Evolutionary conservation across 495 filamentous ascomycete genomes (phyloP), one percentile per base, ranked within the genome.

Genomic region (Lasiosphaeria ovina): DNA sequence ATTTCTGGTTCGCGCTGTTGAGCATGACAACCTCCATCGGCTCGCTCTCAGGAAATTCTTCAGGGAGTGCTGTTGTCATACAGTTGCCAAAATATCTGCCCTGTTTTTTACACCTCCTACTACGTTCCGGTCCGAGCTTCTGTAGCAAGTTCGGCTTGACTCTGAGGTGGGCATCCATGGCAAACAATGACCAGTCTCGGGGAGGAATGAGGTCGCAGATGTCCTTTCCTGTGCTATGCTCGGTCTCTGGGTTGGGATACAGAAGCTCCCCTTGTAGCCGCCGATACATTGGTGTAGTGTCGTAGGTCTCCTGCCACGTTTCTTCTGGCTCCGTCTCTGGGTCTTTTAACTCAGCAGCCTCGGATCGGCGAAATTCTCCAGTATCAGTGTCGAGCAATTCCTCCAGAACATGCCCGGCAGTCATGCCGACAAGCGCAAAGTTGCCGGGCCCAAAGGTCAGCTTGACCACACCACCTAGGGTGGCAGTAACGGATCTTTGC

Each of bases 401-500:
- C 32, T 60, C 60, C 3, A 62, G 45, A 8, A 57, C 54, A 55
- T 66, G 64, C n/a, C 60, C 64, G 3, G 60, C 60, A 34, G 64
- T 66, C 56, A 66, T 66, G 9, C 60, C 64, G 11, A 60, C 56
- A 5, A 66, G 33, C 48, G 24, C 35, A 24, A 62, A 59, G 24
- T 60, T 57, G 9, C 64, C 60, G 5, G 57, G 38, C 11, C 17
- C 45, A 31, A 35, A 60, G 12, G 51, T 60, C 35, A 66, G 11
- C 49, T 66, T 66, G 17, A 66, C 54, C 6, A 66, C 14, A 5
- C 64, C 64, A 1, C 64, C 64, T 7, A 66, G 24, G 11, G 64
- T 66, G 14, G 63, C 49, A 6, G 48, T 17, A 7, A 35, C 62
- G 9, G 53, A 57, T n/a, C 42, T 38, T 1, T 24, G 34, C 9